Evolutionary conservation across 108 stramenopile species (phyloP).

Genomic region (Schizochytrium sp.): DNA sequence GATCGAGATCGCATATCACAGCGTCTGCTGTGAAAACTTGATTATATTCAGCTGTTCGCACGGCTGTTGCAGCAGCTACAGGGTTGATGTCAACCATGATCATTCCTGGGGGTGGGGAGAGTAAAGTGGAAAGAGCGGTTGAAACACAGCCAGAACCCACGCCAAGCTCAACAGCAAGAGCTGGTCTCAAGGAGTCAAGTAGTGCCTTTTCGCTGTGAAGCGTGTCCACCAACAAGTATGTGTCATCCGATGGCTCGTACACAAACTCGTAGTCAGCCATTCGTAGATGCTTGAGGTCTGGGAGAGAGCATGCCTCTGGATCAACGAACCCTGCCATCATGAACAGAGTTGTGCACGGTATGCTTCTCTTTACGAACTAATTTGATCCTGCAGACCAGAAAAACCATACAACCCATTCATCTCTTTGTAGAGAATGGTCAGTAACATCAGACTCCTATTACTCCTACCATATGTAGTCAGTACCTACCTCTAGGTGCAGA

Average conservation of each 20-base stretch:
- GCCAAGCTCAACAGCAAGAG: conserved; percentile 2
- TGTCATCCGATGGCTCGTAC: conserved; percentile 53
- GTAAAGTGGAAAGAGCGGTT: conserved; percentile 13
- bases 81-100: conserved; percentile 47
- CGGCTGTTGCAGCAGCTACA: not conserved
- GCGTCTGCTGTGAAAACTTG: not conserved
- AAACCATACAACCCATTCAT: no score
- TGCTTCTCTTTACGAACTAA: no score
- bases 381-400: no score
- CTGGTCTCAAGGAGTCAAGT: not conserved
- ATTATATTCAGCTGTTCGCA: not conserved
- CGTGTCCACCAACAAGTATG: conserved; percentile 36
- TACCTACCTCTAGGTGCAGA: no score
- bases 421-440: no score
- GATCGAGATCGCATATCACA: not conserved
- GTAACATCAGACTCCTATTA: no score
- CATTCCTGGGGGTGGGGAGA: not conserved
- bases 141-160: conserved; percentile 27
- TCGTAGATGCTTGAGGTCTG: conserved; percentile 23
- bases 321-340: not conserved
- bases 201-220: conserved; percentile 10
- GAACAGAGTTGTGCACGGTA: no score
- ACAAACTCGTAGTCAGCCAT: conserved; percentile 15
- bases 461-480: no score
- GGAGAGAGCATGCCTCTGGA: not conserved